phyloP scores from a whole-genome alignment of 2,329 filamentous ascomycete species.

The Apiospora pterosperma region DNA sequence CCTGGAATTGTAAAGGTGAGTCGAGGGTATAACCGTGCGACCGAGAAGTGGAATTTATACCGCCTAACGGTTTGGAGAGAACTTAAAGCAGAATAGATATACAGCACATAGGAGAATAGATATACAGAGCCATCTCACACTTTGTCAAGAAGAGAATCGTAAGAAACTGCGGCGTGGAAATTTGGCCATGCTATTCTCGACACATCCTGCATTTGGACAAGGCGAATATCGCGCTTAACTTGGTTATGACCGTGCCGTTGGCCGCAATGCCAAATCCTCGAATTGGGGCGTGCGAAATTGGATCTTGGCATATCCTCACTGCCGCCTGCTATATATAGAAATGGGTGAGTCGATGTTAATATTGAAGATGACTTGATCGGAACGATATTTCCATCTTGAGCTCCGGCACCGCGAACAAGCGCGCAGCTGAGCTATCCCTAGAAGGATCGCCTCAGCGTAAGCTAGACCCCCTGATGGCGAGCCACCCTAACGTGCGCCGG shows the following conservation, averaged over 20 bases:
- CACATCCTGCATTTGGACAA: neutral
- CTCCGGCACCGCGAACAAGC: neutral
- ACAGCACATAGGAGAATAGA: neutral
- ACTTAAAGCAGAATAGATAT: neutral
- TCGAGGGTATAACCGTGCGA: neutral
- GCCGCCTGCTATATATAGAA: neutral
- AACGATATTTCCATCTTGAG: neutral
- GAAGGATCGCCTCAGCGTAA: neutral
- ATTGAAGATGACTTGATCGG: neutral
- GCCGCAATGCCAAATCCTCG: neutral
- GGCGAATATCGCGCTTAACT: neutral
- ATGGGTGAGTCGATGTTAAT: neutral
- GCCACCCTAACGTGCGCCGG: neutral
- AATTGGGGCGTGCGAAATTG: neutral
- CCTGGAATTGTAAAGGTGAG: neutral
- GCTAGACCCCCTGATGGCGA: neutral
- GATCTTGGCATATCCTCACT: neutral
- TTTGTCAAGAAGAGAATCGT: neutral
- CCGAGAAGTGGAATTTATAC: neutral
- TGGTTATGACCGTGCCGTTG: neutral
- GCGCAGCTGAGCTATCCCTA: neutral
- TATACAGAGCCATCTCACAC: neutral
- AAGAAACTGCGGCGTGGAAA: neutral
- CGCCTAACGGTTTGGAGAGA: neutral
- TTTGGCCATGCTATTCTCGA: neutral